Evolutionary conservation across 2,329 filamentous ascomycete genomes (phyloP), one percentile per base, ranked within the genome.

Genomic region (Sphaerostilbella broomeana): DNA sequence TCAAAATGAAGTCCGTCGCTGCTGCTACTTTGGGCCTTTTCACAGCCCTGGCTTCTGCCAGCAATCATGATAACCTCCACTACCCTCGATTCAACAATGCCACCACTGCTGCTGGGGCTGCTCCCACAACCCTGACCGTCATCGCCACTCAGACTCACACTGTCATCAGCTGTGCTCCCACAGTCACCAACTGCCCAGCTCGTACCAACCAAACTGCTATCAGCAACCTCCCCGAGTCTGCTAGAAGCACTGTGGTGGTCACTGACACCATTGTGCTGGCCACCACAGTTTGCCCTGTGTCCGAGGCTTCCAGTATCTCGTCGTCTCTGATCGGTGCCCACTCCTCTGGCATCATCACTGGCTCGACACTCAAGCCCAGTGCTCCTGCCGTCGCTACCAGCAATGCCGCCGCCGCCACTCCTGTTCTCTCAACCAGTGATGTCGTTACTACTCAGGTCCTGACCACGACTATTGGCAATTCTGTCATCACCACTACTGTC

Each of bases 131-230:
- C 25, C 47, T 67, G 43, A 67, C 72, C 49, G 64, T 77, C 62
- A 67, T 70, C 64, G 61, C 67, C 55, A 77, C 73, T 43, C 61
- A 73, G 55, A 60, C 75, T 48, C 62, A 71, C 46, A 79, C 75
- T 58, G 65, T 78, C 60, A 77, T 68, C 51, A 75, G 71, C 42
- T 79, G 75, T 56, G 71, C 65, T 46, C 63, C 75, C 40, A 72
- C 69, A 41, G 67, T 76, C 55, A 75, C 73, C 59, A 63, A 77
- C 74, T 79, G 75, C 61, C 64, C 65, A 40, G 58, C 58, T 45
- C 45, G 45, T 18, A 35, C 41, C 38, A 52, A 55, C 42, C 32
- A 55, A 45, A 54, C 58, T 16, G 59, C 50, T 36, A 51, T 61
- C 36, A 56, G 56, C 36, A 50, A 53, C 43, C 52, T 67, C 32